Evolutionary conservation across 2,329 filamentous ascomycete species (phyloP).

Genomic region (Aspergillus japonicus): DNA sequence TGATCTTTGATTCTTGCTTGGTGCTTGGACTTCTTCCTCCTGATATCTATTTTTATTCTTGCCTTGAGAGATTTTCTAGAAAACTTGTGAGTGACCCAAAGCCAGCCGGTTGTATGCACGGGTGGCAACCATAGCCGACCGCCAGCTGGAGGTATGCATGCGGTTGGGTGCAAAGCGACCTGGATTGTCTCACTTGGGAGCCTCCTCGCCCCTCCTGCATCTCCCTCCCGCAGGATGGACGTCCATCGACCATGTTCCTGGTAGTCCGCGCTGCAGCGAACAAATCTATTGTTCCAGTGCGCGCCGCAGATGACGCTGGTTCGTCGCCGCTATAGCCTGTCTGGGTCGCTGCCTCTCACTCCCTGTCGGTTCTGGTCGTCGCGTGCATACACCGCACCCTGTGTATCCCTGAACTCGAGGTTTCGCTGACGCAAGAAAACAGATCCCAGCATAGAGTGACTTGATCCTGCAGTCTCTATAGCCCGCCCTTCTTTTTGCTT

Average conservation of each 20-base stretch:
- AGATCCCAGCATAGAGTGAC: slow-evolving; percentile 11
- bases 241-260: slow-evolving; percentile 6
- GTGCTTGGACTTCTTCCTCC: not conserved
- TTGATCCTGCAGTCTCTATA: slow-evolving; percentile 10
- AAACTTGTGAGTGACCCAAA: not conserved
- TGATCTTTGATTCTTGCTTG: not conserved
- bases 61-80: not conserved
- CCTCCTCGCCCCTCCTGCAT: slow-evolving; percentile 13
- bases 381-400: slow-evolving; percentile 13
- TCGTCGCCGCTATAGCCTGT: slow-evolving; percentile 15
- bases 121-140: slow-evolving; percentile 11
- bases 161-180: slow-evolving; percentile 14
- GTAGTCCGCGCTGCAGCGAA: slow-evolving; percentile 29
- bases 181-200: slow-evolving; percentile 18
- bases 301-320: slow-evolving; percentile 17
- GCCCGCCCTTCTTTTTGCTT: slow-evolving; percentile 14
- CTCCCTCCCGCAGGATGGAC: slow-evolving; percentile 8
- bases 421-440: slow-evolving; percentile 15
- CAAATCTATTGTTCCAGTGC: slow-evolving; percentile 33
- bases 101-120: slow-evolving; percentile 6
- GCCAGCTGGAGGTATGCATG: slow-evolving; percentile 11
- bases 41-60: not conserved
- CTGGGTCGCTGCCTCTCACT: slow-evolving; percentile 18
- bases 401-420: slow-evolving; percentile 6
- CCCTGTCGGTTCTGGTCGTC: slow-evolving; percentile 13